Conservation (phyloP, 352 stramenopile species). For the Phytophthora citricola region DNA sequence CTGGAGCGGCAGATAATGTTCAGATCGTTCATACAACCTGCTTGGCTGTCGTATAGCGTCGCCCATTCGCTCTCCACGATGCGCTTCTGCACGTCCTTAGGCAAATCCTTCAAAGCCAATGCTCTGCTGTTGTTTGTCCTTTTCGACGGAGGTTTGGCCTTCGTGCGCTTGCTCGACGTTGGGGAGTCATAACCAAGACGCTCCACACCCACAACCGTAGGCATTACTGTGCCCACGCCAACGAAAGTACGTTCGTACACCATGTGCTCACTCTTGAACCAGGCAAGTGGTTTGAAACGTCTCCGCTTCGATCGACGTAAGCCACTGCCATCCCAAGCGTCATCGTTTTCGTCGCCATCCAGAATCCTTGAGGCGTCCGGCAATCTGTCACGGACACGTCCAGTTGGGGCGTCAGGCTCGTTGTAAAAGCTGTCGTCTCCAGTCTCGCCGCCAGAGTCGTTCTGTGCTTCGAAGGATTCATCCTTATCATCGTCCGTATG, state of each 20-base stretch:
- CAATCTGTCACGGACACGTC: constrained; percentile 59
- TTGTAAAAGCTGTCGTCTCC: constrained; percentile 68
- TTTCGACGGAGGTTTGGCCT: constrained; percentile 44
- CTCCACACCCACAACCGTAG: constrained; percentile 78
- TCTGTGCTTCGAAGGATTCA: constrained; percentile 58
- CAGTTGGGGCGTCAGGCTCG: constrained; percentile 30
- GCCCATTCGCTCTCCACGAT: constrained; percentile 80
- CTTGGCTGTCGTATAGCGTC: constrained; percentile 67
- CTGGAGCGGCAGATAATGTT: constrained; percentile 81
- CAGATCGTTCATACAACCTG: constrained; percentile 71
- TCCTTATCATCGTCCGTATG: constrained; percentile 67
- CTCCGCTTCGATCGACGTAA: constrained; percentile 79
- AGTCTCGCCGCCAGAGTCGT: constrained; percentile 52
- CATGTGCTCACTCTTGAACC: constrained; percentile 90
- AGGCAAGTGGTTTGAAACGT: constrained; percentile 86
- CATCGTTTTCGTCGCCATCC: constrained; percentile 30
- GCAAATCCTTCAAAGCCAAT: constrained; percentile 53
- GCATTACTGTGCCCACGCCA: constrained; percentile 82
- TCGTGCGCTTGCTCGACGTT: constrained; percentile 44
- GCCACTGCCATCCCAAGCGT: constrained; percentile 46
- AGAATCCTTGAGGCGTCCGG: constrained; percentile 50
- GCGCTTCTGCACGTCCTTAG: constrained; percentile 56
- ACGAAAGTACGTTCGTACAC: constrained; percentile 86
- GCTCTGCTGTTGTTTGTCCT: constrained; percentile 45
- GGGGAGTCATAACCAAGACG: constrained; percentile 66